A percentile compares a stretch with the other conserved stretches of the same genome.
These are phyloP conservation scores for Diaporthe destruens DNA, from an alignment of 2,329 filamentous ascomycete genomes.

Conservation along the genomic window DNA sequence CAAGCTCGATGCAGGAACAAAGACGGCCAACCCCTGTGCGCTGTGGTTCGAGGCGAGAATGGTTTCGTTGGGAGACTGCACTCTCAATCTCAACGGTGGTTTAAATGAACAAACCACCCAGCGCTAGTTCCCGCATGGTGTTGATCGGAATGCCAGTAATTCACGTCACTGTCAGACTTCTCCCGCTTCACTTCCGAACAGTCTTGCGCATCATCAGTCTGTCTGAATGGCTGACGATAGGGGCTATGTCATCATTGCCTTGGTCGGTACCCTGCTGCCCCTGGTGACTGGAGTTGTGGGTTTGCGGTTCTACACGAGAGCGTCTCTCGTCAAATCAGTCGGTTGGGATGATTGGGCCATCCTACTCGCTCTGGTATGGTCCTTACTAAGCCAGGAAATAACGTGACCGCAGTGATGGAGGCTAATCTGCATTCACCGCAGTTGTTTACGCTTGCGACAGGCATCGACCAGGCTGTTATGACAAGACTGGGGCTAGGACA, in stretches of 20 bases:
- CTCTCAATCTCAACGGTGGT: background rate
- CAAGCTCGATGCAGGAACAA: slow-evolving; percentile 25
- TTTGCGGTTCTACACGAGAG: slow-evolving; percentile 50
- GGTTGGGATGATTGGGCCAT: slow-evolving; percentile 49
- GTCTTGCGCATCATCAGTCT: background rate
- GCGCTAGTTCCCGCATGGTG: too few relatives aligned
- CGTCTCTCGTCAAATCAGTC: slow-evolving; percentile 47
- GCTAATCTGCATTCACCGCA: background rate
- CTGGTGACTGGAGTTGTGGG: slow-evolving; percentile 46
- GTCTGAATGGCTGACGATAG: slow-evolving; percentile 40
- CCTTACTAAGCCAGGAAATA: too few relatives aligned
- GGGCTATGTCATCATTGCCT: slow-evolving; percentile 45
- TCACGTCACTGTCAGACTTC: background rate
- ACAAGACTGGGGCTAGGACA: slow-evolving; percentile 40
- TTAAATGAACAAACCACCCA: slow-evolving; percentile 16
- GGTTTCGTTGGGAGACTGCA: background rate
- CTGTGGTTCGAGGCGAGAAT: background rate
- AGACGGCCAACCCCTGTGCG: background rate
- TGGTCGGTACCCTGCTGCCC: slow-evolving; percentile 45
- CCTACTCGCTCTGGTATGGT: slow-evolving; percentile 55
- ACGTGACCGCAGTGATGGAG: background rate
- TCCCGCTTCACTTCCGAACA: background rate
- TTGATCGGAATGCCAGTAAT: background rate
- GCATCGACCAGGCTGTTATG: slow-evolving; percentile 41
- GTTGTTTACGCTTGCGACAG: slow-evolving; percentile 33